phyloP scores from a whole-genome alignment of 129 eudicot genomes.

The Flaveria ramosissima region DNA sequence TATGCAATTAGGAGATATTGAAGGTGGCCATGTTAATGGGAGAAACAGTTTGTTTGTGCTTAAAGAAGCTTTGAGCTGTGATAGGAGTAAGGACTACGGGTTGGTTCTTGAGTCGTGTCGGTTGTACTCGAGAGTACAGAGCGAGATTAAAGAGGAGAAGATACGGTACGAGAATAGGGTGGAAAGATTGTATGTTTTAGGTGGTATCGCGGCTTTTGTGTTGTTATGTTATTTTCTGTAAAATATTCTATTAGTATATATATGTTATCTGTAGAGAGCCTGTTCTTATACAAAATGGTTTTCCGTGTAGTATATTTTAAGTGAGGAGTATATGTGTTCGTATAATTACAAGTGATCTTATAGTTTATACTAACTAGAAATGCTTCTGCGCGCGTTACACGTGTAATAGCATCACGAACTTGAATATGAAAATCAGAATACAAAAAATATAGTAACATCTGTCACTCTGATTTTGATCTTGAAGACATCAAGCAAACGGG shows the following conservation, averaged over 20 bases:
- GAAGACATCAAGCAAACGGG: no score
- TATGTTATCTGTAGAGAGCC: neutral
- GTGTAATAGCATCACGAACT: no score
- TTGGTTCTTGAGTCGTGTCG: conserved; percentile 70
- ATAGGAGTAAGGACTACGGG: conserved; percentile 63
- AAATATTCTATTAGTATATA: conserved; percentile 5
- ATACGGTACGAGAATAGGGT: conserved; percentile 70
- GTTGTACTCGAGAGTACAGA: conserved; percentile 60
- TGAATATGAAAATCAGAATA: no score
- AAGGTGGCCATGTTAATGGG: conserved; percentile 88
- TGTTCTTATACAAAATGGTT: no score
- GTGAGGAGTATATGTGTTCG: no score
- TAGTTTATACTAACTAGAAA: no score
- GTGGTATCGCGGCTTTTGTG: conserved; percentile 62
- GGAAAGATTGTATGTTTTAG: conserved; percentile 58
- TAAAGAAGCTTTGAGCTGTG: conserved; percentile 70
- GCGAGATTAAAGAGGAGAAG: conserved; percentile 76
- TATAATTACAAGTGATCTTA: no score
- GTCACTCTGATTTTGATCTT: no score
- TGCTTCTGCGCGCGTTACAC: no score
- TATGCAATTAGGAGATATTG: conserved; percentile 88
- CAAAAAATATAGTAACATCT: no score
- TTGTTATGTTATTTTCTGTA: conserved; percentile 56
- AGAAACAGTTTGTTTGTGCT: conserved; percentile 76
- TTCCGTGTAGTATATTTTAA: no score